Evolutionary conservation across 306 rosid species (phyloP), one percentile per base, ranked within the genome.

Genomic region (Albizia julibrissin): DNA sequence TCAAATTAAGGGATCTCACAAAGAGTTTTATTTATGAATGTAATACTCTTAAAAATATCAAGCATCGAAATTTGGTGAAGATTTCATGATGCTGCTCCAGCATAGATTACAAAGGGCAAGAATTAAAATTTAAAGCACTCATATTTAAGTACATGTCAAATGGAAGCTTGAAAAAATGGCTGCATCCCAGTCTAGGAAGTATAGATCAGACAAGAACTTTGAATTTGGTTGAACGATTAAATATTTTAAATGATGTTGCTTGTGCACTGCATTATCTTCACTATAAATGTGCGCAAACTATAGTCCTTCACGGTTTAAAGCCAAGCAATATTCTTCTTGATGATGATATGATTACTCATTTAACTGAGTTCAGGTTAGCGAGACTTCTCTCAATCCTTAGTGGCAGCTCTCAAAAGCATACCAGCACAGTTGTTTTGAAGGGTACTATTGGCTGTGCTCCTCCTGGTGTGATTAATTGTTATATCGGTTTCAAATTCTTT

Each of bases 361-460:
- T 70, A 12, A 43, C 54, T 12, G 75, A 70, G 16, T 70, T 70
- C 12, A 54, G 54, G 10, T 24, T 70, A 70, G 54, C 75, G 42
- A 70, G 54, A 42, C 34, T 42, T 12, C 18, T 70, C 34, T 42
- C 54, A n/a, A 70, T 27, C 75, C 34, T 42, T 22, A 10, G 14
- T 39, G 33, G 54, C 5, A 10, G 0, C 29, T 70, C 75, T 43
- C 9, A 11, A 8, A 70, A 42, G 33, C 75, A 70, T 42, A 70
- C 11, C 21, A 70, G 34, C 75, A 70, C 54, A n/a, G 8, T 1
- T 40, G 75, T 49, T 22, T 42, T 42, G 44, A 40, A 70, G 44
- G 75, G 54, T 8, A 70, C 75, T 42, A 22, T 70, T n/a, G 75
- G 34, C 39, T 86, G 82, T 44, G 77, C 68, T 6, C 79, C 86